Base-by-base conservation (phyloP, 2,329 filamentous ascomycete species). In the Anthostomella pinea region DNA sequence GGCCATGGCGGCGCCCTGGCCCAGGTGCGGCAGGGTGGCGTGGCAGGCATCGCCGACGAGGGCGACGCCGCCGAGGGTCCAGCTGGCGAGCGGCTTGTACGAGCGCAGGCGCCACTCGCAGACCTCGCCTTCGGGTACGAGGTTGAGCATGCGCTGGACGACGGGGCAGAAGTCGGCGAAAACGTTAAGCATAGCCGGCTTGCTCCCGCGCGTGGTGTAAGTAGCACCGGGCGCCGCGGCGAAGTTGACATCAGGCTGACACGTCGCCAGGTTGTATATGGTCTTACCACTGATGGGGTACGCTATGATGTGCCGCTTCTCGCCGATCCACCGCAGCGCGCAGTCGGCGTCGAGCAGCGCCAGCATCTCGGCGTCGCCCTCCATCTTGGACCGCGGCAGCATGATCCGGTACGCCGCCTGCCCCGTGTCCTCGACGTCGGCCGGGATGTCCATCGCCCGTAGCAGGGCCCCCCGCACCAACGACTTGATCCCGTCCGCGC, bases 341-440 rank as follows among this genome's bases (percentile, higher is more conserved):
- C 73, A 69, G 52, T 87, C 76, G 27, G 73, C 70, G 48, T 86
- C 77, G 15, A 90, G 69, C 8, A 89, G 70, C n/a, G 65, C 70
- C 35, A 83, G 66, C 30, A 88, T 68, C 46, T 86, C 82, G 0
- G 83, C 73, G 49, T 89, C 83, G 15, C 74, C 49, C 38, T 70
- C 62, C 76, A 90, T 84, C 40, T 83, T 70, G 19, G 77, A 72
- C 9, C 85, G 77, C 2, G 73, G 76, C 13, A 90, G 71, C 77
- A 90, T 84, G 61, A 90, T 86, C 9, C 85, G 77, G 66, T 90
- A 90, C 3, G 84, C 83, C 0, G 86, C 85, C 63, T 89, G 83
- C 4, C 83, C 79, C 0, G 85, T 87, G 42, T 87, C 82, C 41
- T 79, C 68, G 49, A 83, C 76, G 35, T 77, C 68, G 15, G 73